Conservation (phyloP, 1,284 basidiomycete genomes). For the Ganoderma sinense region DNA sequence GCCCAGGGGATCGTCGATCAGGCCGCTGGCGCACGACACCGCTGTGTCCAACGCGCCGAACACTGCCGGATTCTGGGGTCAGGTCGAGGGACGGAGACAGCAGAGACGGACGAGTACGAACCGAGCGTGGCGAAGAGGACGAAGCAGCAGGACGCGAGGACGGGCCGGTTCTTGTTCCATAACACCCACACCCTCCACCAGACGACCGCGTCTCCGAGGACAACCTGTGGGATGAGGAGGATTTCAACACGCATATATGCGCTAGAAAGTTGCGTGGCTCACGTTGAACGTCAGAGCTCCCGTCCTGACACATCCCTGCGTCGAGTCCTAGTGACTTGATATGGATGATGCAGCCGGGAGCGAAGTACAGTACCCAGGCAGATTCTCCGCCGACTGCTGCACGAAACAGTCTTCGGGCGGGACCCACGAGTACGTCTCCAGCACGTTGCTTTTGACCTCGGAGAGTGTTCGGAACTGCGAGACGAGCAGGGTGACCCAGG, state of each 20-base stretch:
- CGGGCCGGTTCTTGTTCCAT: neutral
- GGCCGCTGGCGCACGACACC: neutral
- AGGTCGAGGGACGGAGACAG: neutral
- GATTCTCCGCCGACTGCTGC: neutral
- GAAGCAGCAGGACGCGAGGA: neutral
- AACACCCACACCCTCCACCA: conserved; percentile 5
- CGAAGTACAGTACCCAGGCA: neutral
- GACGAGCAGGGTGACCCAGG: neutral
- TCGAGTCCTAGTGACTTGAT: neutral
- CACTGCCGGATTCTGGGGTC: neutral
- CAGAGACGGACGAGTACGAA: neutral
- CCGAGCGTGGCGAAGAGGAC: neutral
- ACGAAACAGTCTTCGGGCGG: neutral
- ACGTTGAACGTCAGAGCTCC: neutral
- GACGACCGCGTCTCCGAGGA: neutral
- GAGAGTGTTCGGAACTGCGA: neutral
- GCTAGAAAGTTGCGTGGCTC: no score
- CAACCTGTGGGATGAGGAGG: neutral
- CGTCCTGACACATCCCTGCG: neutral
- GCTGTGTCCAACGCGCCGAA: neutral
- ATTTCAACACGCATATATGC: neutral
- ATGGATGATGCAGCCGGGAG: neutral
- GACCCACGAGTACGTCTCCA: neutral
- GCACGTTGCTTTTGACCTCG: neutral
- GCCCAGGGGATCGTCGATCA: neutral